Base-by-base conservation (phyloP, 2,329 filamentous ascomycete genomes). In the Sodiomyces alkalinus region DNA sequence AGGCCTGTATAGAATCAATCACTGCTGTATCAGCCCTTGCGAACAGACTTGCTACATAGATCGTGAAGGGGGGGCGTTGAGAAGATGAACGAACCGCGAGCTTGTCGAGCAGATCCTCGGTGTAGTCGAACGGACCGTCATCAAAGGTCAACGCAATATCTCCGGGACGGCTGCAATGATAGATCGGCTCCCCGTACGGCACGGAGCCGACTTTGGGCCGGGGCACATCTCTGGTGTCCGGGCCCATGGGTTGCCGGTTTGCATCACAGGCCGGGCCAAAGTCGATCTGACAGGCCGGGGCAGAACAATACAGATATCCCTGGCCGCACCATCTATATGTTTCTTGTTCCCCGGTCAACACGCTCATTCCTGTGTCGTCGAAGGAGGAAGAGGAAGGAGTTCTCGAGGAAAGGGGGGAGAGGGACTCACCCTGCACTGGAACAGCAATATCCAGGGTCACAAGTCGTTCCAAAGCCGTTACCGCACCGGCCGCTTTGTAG, bases 211-310 rank as follows among this genome's bases (percentile, higher is more conserved):
- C 35, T 25, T 64, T 56, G 2, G 66, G 55, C 7, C 74, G 61
- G 13, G 58, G 44, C 25, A 74, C 46, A 2, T 48, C 51, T 3
- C 58, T 57, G 1, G 72, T 77, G 33, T 70, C 64, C 7, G 56
- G 51, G 2, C 73, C 73, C 0, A 35, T 33, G 3, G 36, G 61
- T 34, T 28, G 68, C 59, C 39, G 55, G 38, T 75, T 74, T 29
- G 63, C 70, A 37, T 75, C 70, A 38, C 73, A 78, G 4, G 51
- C 61, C 13, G 69, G 57, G n/a, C 68, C 68, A 38, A 68, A 74
- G 37, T 62, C 49, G 40, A 74, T 67, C 43, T 69, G 60, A 42
- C 73, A 78, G 29, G 71, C 62, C 3, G 73, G 73, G 13, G 69
- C 62, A 17, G 59, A 58, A 49, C 73, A 78, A 47, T 73, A 71